Evolutionary conservation across 208 protist genomes (phyloP).

Genomic region (Acanthamoeba lugdunensis): DNA sequence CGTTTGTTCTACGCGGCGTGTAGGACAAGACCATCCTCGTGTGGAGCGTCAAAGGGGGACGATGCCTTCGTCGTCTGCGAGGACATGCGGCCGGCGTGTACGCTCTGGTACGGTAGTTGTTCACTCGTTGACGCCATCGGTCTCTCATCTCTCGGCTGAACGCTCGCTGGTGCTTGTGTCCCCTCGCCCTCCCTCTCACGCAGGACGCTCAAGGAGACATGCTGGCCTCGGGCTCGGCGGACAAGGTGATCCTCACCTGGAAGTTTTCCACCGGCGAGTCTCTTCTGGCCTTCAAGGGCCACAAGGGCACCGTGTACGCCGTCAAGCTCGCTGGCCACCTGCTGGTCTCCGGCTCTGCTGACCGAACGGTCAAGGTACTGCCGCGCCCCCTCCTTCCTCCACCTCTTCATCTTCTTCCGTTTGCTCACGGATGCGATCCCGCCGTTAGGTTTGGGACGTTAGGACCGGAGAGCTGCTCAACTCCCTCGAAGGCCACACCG

Average conservation of each 20-base stretch:
- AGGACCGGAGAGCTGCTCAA: conserved; percentile 66
- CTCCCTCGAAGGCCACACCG: conserved; percentile 60
- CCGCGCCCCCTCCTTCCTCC: not conserved
- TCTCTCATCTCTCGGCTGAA: not conserved
- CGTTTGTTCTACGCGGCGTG: not conserved
- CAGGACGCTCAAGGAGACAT: conserved; percentile 61
- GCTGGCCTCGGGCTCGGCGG: conserved; percentile 72
- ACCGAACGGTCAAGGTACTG: conserved; percentile 64
- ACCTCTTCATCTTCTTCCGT: not conserved
- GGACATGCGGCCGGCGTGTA: conserved; percentile 60
- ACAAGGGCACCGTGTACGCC: conserved; percentile 68
- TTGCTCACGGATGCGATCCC: not conserved
- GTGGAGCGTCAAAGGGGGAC: conserved; percentile 40
- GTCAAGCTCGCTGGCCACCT: conserved; percentile 65
- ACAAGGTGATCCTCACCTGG: conserved; percentile 70
- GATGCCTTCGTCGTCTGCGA: conserved; percentile 32
- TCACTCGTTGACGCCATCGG: not conserved
- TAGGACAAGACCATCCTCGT: conserved; percentile 72
- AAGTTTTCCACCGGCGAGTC: conserved; percentile 70
- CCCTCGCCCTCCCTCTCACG: too few species aligned
- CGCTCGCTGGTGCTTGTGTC: not conserved
- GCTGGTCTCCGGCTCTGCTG: conserved; percentile 67
- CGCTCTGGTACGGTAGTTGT: not conserved
- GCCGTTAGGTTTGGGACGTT: conserved; percentile 49
- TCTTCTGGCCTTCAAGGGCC: conserved; percentile 53